phyloP scores from a whole-genome alignment of 1,139 yeast species.

The Lizanozyma gosingica region DNA sequence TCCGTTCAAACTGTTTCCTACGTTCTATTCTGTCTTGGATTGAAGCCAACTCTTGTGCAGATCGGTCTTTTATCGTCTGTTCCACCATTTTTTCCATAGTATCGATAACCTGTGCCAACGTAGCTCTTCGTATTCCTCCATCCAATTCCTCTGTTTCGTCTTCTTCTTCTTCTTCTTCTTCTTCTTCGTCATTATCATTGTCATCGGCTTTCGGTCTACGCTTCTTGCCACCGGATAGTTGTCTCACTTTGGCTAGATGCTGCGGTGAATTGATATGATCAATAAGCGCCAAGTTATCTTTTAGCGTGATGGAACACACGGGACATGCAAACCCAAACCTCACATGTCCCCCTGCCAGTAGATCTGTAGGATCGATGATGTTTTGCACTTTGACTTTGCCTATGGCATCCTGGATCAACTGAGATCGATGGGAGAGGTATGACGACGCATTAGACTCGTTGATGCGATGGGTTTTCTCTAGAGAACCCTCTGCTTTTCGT shows the following conservation, averaged over 20 bases:
- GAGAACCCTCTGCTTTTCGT: conserved; percentile 6
- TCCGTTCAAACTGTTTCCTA: conserved; percentile 33
- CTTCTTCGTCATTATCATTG: conserved; percentile 20
- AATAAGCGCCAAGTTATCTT: conserved; percentile 71
- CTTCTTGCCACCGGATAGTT: conserved; percentile 3
- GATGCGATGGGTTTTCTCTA: conserved; percentile 1
- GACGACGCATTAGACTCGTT: background rate
- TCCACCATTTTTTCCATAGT: conserved; percentile 26
- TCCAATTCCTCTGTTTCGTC: conserved; percentile 16
- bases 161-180: conserved; percentile 15
- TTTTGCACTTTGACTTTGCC: conserved; percentile 10
- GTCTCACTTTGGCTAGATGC: conserved; percentile 30
- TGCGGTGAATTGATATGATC: conserved; percentile 76
- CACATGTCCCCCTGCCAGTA: conserved; percentile 39
- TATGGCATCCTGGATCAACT: conserved; percentile 5
- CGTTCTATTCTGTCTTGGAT: conserved; percentile 36
- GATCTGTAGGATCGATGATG: conserved; percentile 19
- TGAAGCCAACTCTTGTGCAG: conserved; percentile 6
- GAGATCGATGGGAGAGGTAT: background rate
- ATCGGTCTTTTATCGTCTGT: conserved; percentile 13
- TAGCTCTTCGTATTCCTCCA: conserved; percentile 26
- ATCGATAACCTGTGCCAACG: conserved; percentile 20
- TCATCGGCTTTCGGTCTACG: conserved; percentile 19
- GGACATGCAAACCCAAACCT: conserved; percentile 81
- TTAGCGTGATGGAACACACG: conserved; percentile 66